phyloP scores from a whole-genome alignment of 1,284 basidiomycete genomes.

The Papiliotrema flavescens region DNA sequence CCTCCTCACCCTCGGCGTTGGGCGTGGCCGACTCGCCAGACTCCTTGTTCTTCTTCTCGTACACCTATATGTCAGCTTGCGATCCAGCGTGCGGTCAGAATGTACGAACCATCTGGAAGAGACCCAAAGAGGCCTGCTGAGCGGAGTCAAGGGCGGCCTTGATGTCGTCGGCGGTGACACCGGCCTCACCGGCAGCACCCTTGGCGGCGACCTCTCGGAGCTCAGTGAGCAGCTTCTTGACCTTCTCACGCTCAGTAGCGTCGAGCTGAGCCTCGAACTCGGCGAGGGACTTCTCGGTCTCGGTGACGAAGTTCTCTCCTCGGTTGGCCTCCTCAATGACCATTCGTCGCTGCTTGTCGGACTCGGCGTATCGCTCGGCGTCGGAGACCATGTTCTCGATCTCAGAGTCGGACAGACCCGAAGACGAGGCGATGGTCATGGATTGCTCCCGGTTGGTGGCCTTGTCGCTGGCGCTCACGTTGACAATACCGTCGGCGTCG shows the following conservation, averaged over 20 bases:
- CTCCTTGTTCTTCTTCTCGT: constrained; percentile 68
- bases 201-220: constrained; percentile 86
- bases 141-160: constrained; percentile 91
- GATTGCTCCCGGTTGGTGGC: constrained; percentile 96
- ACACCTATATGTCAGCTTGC: constrained; percentile 55
- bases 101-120: constrained; percentile 82
- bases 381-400: constrained; percentile 97
- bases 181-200: constrained; percentile 80
- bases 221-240: constrained; percentile 77
- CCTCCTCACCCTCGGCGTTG: constrained; percentile 15
- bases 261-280: constrained; percentile 99
- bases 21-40: constrained; percentile 12
- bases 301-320: constrained; percentile 88
- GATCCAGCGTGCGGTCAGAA: neutral
- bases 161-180: constrained; percentile 79
- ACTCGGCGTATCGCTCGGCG: constrained; percentile 87
- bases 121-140: constrained; percentile 91
- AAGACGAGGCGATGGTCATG: constrained; percentile 78
- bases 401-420: constrained; percentile 91
- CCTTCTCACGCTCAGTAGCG: constrained; percentile 87
- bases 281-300: constrained; percentile 92
- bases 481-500: constrained; percentile 97
- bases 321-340: constrained; percentile 97
- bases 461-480: constrained; percentile 95
- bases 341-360: constrained; percentile 79